phyloP scores from a whole-genome alignment of 495 filamentous ascomycete species.

The Hypoxylon fuscum region DNA sequence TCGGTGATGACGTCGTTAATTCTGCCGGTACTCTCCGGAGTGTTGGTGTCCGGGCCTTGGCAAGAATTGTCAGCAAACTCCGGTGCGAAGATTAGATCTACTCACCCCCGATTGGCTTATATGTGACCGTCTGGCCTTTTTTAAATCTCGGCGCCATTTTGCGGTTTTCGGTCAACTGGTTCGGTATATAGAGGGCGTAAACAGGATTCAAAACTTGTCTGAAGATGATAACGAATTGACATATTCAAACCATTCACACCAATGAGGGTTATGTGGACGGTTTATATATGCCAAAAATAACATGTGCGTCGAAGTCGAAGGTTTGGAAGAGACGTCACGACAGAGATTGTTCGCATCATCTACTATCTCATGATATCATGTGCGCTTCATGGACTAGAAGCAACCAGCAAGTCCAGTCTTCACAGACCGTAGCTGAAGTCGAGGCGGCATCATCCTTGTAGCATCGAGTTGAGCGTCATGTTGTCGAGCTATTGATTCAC shows the following conservation, averaged over 20 bases:
- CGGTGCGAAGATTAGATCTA: background rate
- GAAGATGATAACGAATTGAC: background rate
- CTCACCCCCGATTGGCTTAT: conserved; percentile 49
- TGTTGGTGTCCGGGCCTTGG: conserved; percentile 50
- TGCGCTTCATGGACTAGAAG: conserved; percentile 8
- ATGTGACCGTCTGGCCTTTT: conserved; percentile 46
- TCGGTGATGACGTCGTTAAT: conserved; percentile 49
- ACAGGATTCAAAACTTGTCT: background rate
- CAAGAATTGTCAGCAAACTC: conserved; percentile 15
- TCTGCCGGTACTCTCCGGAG: conserved; percentile 46
- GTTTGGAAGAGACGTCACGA: conserved; percentile 29
- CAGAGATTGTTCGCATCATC: conserved; percentile 25
- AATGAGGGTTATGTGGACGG: background rate
- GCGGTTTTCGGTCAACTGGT: background rate
- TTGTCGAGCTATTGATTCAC: conserved; percentile 9
- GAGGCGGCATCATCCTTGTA: conserved; percentile 1
- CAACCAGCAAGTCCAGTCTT: background rate
- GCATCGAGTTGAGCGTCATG: conserved; percentile 15
- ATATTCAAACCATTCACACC: background rate
- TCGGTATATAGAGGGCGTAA: conserved; percentile 1
- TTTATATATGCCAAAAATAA: conserved; percentile 17
- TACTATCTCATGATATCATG: conserved; percentile 28
- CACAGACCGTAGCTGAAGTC: background rate
- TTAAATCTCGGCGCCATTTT: conserved; percentile 34
- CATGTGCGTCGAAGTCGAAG: background rate